A percentile compares a stretch with the other conserved stretches of the same genome.
phyloP scores from a whole-genome alignment of 2,329 filamentous ascomycete genomes.

The Gnomoniopsis sp. region DNA sequence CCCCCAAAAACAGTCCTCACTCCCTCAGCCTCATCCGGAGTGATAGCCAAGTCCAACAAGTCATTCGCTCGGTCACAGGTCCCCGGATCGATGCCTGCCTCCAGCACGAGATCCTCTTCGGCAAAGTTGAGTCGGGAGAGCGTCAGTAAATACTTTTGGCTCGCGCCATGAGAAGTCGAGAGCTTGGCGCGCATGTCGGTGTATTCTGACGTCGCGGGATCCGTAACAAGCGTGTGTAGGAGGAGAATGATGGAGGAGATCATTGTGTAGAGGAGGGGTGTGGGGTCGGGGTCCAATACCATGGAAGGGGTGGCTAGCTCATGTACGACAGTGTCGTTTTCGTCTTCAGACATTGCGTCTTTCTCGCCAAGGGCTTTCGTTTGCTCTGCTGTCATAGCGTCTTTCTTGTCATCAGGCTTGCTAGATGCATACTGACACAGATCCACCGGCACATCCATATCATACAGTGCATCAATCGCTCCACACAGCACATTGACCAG shows the following conservation, averaged over 20 bases:
- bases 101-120: slow-evolving; percentile 72
- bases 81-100: slow-evolving; percentile 72
- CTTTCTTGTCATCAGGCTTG: neutral
- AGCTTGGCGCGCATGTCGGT: slow-evolving; percentile 70
- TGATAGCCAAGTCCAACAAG: slow-evolving; percentile 76
- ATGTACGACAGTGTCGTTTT: slow-evolving; percentile 17
- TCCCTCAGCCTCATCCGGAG: slow-evolving; percentile 62
- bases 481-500: slow-evolving; percentile 62
- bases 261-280: slow-evolving; percentile 37
- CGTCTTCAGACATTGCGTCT: neutral
- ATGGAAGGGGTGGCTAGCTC: neutral
- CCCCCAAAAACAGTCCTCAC: slow-evolving; percentile 35
- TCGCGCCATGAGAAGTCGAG: slow-evolving; percentile 63
- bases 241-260: slow-evolving; percentile 47
- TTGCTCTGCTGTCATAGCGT: neutral
- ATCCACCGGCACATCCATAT: slow-evolving; percentile 42
- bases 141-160: slow-evolving; percentile 78
- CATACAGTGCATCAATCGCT: slow-evolving; percentile 73
- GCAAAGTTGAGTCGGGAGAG: slow-evolving; percentile 83
- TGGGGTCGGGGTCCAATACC: slow-evolving; percentile 16
- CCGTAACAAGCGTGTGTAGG: slow-evolving; percentile 50
- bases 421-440: neutral
- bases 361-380: neutral
- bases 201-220: slow-evolving; percentile 39
- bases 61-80: slow-evolving; percentile 79